Percentiles rank a stretch among this genome's conserved stretches.
Evolutionary conservation across 768 basidiomycete genomes (phyloP).

Genomic region (Suillus decipiens): DNA sequence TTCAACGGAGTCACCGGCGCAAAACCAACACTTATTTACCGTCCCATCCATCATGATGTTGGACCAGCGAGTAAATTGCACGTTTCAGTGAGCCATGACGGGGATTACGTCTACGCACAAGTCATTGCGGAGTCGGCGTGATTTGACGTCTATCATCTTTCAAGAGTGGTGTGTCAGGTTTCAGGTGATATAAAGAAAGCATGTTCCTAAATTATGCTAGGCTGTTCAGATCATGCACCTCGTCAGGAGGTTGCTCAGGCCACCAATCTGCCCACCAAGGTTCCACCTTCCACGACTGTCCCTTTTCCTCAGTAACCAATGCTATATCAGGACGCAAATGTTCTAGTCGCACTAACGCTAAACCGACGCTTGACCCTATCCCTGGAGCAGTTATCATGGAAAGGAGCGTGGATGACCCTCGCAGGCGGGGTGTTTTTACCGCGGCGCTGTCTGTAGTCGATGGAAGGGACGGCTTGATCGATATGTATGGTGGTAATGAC

Average conservation of each 20-base stretch:
- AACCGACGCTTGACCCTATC: constrained; percentile 51
- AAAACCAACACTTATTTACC: constrained; percentile 44
- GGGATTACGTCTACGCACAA: constrained; percentile 70
- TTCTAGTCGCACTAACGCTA: constrained; percentile 81
- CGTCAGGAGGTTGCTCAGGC: constrained; percentile 37
- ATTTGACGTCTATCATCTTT: background rate
- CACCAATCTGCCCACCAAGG: constrained; percentile 75
- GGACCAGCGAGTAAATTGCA: constrained; percentile 41
- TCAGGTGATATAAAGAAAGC: constrained; percentile 8
- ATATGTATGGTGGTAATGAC: constrained; percentile 22
- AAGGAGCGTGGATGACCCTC: constrained; percentile 77
- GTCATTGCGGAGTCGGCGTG: constrained; percentile 56
- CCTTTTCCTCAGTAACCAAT: constrained; percentile 33
- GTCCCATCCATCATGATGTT: constrained; percentile 5
- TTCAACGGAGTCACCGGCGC: constrained; percentile 35
- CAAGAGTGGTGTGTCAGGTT: background rate
- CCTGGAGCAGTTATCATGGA: constrained; percentile 43
- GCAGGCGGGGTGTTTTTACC: constrained; percentile 50
- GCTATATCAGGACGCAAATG: constrained; percentile 43
- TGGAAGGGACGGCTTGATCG: constrained; percentile 26
- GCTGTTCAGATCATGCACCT: constrained; percentile 21
- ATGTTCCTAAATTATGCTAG: constrained; percentile 9
- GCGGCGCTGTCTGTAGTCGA: constrained; percentile 31
- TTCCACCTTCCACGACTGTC: constrained; percentile 41
- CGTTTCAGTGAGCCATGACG: constrained; percentile 81